Evolutionary conservation across 2,329 filamentous ascomycete genomes (phyloP).

Genomic region (Aspergillus sp.): DNA sequence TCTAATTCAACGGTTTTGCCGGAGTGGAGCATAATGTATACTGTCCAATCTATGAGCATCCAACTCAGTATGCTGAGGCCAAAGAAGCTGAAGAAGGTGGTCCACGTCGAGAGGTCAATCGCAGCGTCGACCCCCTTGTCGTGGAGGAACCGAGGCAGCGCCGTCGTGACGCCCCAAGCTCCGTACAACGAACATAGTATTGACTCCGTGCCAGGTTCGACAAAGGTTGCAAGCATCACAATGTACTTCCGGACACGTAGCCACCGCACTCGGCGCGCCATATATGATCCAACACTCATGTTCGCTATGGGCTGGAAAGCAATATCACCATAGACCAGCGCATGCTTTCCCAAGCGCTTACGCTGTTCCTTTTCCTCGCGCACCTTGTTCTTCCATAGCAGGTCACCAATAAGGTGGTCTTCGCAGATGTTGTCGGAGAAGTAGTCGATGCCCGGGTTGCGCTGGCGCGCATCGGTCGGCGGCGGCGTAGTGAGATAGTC

Average conservation of each 20-base stretch:
- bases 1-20: conserved; percentile 72
- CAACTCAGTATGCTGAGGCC: conserved; percentile 67
- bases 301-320: conserved; percentile 86
- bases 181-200: conserved; percentile 82
- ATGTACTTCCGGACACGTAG: conserved; percentile 93
- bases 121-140: conserved; percentile 42
- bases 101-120: conserved; percentile 68
- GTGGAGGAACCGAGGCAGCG: conserved; percentile 63
- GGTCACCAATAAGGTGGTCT: conserved; percentile 91
- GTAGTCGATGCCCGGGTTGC: conserved; percentile 76
- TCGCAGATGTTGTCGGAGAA: conserved; percentile 98
- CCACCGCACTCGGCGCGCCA: conserved; percentile 84
- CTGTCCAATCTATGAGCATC: conserved; percentile 74
- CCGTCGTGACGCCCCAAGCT: conserved; percentile 75
- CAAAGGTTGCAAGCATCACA: conserved; percentile 82
- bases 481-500: conserved; percentile 69
- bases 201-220: conserved; percentile 90
- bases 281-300: conserved; percentile 78
- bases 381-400: conserved; percentile 71
- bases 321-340: conserved; percentile 80
- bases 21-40: conserved; percentile 76
- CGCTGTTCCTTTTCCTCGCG: conserved; percentile 41
- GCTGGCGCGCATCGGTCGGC: conserved; percentile 47
- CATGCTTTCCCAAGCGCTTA: conserved; percentile 72
- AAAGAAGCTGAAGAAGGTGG: conserved; percentile 69